A percentile compares a stretch with the other conserved stretches of the same genome.
phyloP scores from a whole-genome alignment of 2,329 filamentous ascomycete species.

The Neoscytalidium dimidiatum region DNA sequence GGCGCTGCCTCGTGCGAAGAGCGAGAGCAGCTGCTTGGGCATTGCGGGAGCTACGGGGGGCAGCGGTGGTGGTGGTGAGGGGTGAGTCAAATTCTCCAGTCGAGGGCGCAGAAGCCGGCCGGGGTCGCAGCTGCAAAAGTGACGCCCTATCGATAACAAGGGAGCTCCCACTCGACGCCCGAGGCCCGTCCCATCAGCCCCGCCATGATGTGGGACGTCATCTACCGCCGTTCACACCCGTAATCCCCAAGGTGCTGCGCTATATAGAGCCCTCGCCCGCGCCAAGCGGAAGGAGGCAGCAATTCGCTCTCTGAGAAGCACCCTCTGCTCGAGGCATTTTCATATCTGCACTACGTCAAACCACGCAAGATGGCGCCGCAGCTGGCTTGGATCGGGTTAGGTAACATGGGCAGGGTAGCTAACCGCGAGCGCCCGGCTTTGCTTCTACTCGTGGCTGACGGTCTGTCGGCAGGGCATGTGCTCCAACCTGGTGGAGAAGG shows the following conservation, averaged over 20 bases:
- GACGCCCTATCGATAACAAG: conserved; percentile 21
- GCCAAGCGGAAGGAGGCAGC: neutral
- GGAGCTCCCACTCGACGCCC: too few relatives aligned
- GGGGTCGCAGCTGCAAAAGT: neutral
- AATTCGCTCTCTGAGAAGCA: neutral
- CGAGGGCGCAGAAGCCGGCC: neutral
- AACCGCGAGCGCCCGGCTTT: too few relatives aligned
- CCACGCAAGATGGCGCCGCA: conserved; percentile 46
- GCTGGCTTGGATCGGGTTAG: conserved; percentile 78
- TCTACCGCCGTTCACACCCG: neutral
- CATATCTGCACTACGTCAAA: neutral
- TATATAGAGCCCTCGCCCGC: conserved; percentile 2
- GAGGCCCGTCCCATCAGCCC: too few relatives aligned
- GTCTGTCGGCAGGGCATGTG: conserved; percentile 68
- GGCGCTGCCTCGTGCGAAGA: conserved; percentile 10
- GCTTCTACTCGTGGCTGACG: neutral
- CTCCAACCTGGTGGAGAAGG: conserved; percentile 81
- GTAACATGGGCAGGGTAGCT: conserved; percentile 84
- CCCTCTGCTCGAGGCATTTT: neutral
- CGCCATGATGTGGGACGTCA: neutral
- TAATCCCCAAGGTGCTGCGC: neutral
- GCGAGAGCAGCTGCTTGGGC: conserved; percentile 13
- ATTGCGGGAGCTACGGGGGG: neutral
- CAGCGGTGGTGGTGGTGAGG: conserved; percentile 1
- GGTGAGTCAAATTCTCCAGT: conserved; percentile 6